Evolutionary conservation across 2,329 filamentous ascomycete species (phyloP).

Genomic region (Teratosphaeria viscida): DNA sequence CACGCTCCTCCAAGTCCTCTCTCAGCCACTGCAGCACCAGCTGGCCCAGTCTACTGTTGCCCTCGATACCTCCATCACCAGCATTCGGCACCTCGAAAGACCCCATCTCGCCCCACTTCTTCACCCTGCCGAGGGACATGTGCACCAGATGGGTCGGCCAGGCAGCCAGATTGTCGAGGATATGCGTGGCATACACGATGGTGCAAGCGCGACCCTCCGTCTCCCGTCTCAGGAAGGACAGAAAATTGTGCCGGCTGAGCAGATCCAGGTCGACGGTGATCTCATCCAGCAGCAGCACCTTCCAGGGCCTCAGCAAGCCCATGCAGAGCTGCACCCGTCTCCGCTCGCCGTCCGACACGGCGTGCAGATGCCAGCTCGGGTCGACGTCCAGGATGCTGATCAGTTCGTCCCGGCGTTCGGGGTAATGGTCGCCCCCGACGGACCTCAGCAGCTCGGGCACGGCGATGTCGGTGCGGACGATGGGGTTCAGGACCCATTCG

Average conservation of each 20-base stretch:
- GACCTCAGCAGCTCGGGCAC: conserved; percentile 67
- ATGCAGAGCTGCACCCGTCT: conserved; percentile 90
- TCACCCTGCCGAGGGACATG: conserved; percentile 82
- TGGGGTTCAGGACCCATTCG: conserved; percentile 96
- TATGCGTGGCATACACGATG: conserved; percentile 95
- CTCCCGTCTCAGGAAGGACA: conserved; percentile 76
- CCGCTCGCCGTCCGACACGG: conserved; percentile 85
- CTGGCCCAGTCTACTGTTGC: conserved; percentile 78
- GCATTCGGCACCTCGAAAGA: conserved; percentile 52
- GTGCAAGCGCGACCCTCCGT: conserved; percentile 74
- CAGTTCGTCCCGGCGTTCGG: conserved; percentile 74
- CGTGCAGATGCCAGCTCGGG: conserved; percentile 86
- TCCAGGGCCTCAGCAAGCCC: conserved; percentile 87
- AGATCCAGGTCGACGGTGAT: conserved; percentile 96
- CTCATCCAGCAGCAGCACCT: conserved; percentile 81
- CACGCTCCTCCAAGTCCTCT: conserved; percentile 66
- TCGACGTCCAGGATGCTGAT: conserved; percentile 86
- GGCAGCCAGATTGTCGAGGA: conserved; percentile 83
- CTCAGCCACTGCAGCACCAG: conserved; percentile 80
- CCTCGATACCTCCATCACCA: conserved; percentile 40
- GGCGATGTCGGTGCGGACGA: conserved; percentile 89
- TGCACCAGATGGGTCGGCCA: conserved; percentile 96
- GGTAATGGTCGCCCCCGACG: conserved; percentile 77
- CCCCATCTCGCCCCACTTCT: conserved; percentile 71
- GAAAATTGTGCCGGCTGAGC: conserved; percentile 71